Conservation (phyloP, 768 basidiomycete genomes). For the Leccinum truebloodii region DNA sequence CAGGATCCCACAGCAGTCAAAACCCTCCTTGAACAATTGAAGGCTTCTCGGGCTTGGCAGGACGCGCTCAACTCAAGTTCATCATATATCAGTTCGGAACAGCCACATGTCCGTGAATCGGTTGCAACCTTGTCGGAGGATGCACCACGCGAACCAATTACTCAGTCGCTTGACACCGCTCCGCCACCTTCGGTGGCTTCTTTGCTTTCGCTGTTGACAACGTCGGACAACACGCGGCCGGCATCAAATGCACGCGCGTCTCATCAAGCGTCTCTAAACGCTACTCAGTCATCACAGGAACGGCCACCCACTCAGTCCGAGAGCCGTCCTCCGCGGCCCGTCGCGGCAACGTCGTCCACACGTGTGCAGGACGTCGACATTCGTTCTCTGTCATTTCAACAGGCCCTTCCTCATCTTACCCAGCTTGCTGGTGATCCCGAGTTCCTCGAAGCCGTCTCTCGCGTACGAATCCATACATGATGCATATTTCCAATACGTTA, state of each 20-base stretch:
- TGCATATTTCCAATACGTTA: slow-evolving; percentile 3
- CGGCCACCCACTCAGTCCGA: slow-evolving; percentile 9
- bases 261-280: slow-evolving; percentile 10
- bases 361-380: slow-evolving; percentile 35
- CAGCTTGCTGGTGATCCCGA: slow-evolving; percentile 53
- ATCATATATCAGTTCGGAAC: slow-evolving; percentile 1
- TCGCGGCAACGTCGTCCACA: slow-evolving; percentile 6
- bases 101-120: slow-evolving; percentile 11
- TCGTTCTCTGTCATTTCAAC: slow-evolving; percentile 60
- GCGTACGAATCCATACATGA: slow-evolving; percentile 41
- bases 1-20: slow-evolving; percentile 69
- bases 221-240: slow-evolving; percentile 25
- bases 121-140: slow-evolving; percentile 6
- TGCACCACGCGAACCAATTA: slow-evolving; percentile 4
- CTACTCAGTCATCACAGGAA: slow-evolving; percentile 17
- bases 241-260: slow-evolving; percentile 7
- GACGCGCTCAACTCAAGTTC: slow-evolving; percentile 35
- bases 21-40: slow-evolving; percentile 69
- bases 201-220: slow-evolving; percentile 60
- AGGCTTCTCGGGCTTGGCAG: slow-evolving; percentile 70
- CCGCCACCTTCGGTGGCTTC: slow-evolving; percentile 53
- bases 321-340: slow-evolving; percentile 17
- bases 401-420: slow-evolving; percentile 67
- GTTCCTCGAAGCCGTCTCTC: slow-evolving; percentile 50
- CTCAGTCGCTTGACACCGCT: slow-evolving; percentile 1